Evolutionary conservation across 345 rosid genomes (phyloP), one percentile per base, ranked within the genome.

Genomic region (Eutrema yunnanense): DNA sequence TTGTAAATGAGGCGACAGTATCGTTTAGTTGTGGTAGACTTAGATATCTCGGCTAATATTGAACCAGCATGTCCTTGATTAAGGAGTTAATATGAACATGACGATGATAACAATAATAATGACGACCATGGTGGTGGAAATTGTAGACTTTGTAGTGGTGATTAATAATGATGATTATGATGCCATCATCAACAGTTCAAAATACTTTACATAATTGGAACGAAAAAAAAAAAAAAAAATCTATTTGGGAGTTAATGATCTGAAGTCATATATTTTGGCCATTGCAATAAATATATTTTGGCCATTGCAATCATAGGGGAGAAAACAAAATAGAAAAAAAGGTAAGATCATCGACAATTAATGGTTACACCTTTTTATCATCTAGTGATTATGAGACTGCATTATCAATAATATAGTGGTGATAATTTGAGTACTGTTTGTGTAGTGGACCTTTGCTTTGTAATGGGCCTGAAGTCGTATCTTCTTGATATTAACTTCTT

Each of bases 391-490:
- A 73, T 36, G 41, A 54, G 42, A 73, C 22, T 54, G 56, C 37
- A 53, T 26, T 44, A 54, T 73, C 40, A 26, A 43, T 72, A 11
- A 12, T 52, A 13, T 52, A 52, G 33, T 49, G 50, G 43, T 62
- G 46, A 33, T 41, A 4, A 63, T 26, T 47, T 47, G 57, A 55
- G 51, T 59, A 36, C 30, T 67, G 30, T 59, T 6, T 68, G 2
- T 22, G 53, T 72, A 43, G 62, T 62, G 62, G 69, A 72, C 34
- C 27, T 19, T 61, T 54, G 2, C n/a, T 52, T 53, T 72, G 69
- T 62, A 53, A 30, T 72, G 70, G 76, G 49, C 48, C 57, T 54
- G 44, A 44, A 46, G 9, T 64, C 65, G 49, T 73, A 64, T 64
- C 56, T 44, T 63, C 55, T 34, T 53, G 10, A 43, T 52, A 50